A percentile compares a stretch with the other conserved stretches of the same genome.
Evolutionary conservation across 2,329 filamentous ascomycete genomes (phyloP).

Genomic region (Fusarium circinatum): DNA sequence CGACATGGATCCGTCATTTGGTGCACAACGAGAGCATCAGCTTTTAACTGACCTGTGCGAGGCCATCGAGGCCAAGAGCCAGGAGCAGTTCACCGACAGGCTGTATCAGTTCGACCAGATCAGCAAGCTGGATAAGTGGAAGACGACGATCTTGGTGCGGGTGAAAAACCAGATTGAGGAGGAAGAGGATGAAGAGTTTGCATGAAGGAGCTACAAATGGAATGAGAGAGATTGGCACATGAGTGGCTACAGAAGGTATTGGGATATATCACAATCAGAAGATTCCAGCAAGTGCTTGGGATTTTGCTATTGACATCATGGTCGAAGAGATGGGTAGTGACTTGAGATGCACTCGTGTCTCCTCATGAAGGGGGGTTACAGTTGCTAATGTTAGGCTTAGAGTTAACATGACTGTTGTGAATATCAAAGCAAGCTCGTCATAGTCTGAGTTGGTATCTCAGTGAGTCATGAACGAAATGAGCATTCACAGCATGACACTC

Average conservation of each 20-base stretch:
- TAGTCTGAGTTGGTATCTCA: background rate
- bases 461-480: background rate
- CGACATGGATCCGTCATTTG: conserved; percentile 82
- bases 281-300: conserved; percentile 1
- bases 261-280: conserved; percentile 35
- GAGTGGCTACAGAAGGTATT: background rate
- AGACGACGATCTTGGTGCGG: conserved; percentile 84
- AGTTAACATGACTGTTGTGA: conserved; percentile 15
- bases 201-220: conserved; percentile 37
- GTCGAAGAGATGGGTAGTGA: conserved; percentile 14
- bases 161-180: conserved; percentile 86
- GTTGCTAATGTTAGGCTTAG: conserved; percentile 12
- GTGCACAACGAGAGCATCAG: conserved; percentile 81
- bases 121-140: conserved; percentile 96
- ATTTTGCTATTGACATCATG: conserved; percentile 13
- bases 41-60: conserved; percentile 81
- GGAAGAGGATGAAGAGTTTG: conserved; percentile 56
- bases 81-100: conserved; percentile 86
- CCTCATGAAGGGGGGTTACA: conserved; percentile 2
- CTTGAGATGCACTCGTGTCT: conserved; percentile 5
- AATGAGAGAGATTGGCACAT: background rate
- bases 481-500: background rate
- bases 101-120: conserved; percentile 91
- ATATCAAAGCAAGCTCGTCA: conserved; percentile 2
- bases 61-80: conserved; percentile 79